Base-by-base conservation (phyloP, 306 rosid species). In the Vicia villosa region DNA sequence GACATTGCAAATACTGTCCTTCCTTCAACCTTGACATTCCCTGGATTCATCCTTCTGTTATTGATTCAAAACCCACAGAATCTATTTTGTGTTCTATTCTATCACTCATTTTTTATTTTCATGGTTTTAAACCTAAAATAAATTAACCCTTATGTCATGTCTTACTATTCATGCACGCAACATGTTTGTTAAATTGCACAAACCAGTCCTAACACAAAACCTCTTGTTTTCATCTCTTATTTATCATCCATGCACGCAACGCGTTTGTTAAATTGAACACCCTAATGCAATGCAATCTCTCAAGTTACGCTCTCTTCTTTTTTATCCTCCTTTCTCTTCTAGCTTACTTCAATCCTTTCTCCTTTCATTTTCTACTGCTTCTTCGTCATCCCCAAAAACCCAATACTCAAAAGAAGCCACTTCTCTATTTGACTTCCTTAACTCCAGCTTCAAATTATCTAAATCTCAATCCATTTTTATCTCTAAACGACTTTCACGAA, bases 381-480 rank as follows among this genome's bases (percentile, higher is more conserved):
- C 85, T 68, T 77, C 75, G 50, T 55, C 75, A 26, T 14, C 59
- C 43, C 41, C 56, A 9, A 9, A 42, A 70, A 9, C 8, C 15
- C 43, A 66, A 45, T 1, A 21, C 64, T 68, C 70, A 6, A 22
- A 68, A 14, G 68, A 69, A 26, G 55, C 30, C 28, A 28, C 72
- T 9, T 38, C 3, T 63, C 1, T 78, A 20, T 0, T 36, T 19
- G 11, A 76, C 56, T 73, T 68, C 69, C 86, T 88, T 7, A 60
- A 45, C 52, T 38, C 74, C 26, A 74, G 68, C 47, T 61, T 76
- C 76, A 59, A 82, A 24, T 75, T 82, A 22, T 36, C 89, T 16
- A 50, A 30, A 52, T 3, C 68, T 11, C 80, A 72, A 20, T 78
- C 74, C 3, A 7, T 47, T 30, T 72, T 68, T 12, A 38, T 89